Conservation (phyloP, 148 eudicot genomes). For the Vaccinium myrtillus region DNA sequence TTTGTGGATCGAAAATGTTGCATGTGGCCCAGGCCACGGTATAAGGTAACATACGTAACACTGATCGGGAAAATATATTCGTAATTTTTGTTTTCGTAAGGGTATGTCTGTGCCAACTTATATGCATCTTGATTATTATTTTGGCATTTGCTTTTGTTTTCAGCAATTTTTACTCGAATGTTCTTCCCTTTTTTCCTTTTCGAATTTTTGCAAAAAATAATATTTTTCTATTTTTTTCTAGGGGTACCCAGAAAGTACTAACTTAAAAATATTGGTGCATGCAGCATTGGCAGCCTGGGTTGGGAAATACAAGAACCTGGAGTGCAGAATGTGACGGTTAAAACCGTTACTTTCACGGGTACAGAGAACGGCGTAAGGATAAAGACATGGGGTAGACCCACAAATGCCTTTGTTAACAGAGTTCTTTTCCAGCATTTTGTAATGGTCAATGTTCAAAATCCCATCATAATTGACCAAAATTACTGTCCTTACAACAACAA, state of each 20-base stretch:
- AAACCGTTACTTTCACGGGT: neutral
- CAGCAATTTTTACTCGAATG: too few species aligned
- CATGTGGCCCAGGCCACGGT: slow-evolving; percentile 11
- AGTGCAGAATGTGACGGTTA: slow-evolving; percentile 7
- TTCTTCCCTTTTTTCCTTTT: too few species aligned
- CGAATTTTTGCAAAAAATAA: too few species aligned
- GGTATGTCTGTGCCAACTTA: too few species aligned
- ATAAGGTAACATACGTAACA: neutral
- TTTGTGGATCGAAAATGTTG: neutral
- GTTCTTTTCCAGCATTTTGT: neutral
- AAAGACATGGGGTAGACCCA: slow-evolving; percentile 11
- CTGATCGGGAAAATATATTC: too few species aligned
- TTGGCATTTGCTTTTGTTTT: too few species aligned
- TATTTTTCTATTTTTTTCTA: too few species aligned
- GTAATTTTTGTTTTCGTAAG: too few species aligned
- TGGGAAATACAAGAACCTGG: neutral
- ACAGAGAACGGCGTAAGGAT: neutral
- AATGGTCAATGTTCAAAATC: neutral
- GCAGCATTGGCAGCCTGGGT: slow-evolving; percentile 8
- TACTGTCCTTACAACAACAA: neutral
- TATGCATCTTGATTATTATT: too few species aligned
- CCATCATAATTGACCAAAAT: slow-evolving; percentile 3
- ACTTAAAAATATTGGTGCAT: neutral
- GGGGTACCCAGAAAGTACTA: neutral
- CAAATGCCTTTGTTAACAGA: neutral